phyloP scores from a whole-genome alignment of 495 filamentous ascomycete species.

The Lepidopterella palustris region DNA sequence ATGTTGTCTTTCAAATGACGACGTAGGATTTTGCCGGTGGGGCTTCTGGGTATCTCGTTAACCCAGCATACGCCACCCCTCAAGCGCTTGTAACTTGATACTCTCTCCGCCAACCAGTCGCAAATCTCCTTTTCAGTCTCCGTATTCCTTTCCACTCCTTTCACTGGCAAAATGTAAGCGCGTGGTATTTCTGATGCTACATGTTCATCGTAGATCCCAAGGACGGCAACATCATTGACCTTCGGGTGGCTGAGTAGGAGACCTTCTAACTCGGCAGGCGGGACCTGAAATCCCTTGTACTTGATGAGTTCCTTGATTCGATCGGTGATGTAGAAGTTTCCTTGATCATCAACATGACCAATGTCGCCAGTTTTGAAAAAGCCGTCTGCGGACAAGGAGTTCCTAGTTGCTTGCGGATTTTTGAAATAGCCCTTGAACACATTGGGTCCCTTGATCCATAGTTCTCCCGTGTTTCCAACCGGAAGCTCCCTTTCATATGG shows the following conservation, averaged over 20 bases:
- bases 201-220: slow-evolving; percentile 7
- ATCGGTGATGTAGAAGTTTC: slow-evolving; percentile 69
- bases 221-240: slow-evolving; percentile 16
- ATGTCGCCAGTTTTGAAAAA: slow-evolving; percentile 65
- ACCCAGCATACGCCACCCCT: slow-evolving; percentile 37
- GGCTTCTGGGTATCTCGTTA: slow-evolving; percentile 33
- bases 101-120: slow-evolving; percentile 2
- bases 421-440: slow-evolving; percentile 15
- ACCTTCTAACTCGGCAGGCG: slow-evolving; percentile 21
- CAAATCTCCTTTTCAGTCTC: slow-evolving; percentile 16
- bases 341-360: slow-evolving; percentile 53
- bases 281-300: slow-evolving; percentile 47
- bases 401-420: slow-evolving; percentile 9
- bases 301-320: slow-evolving; percentile 91
- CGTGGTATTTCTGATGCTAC: slow-evolving; percentile 20
- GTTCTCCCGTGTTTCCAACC: slow-evolving; percentile 13
- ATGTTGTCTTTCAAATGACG: slow-evolving; percentile 38
- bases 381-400: slow-evolving; percentile 41
- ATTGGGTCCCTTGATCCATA: slow-evolving; percentile 23
- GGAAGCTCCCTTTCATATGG: slow-evolving; percentile 14
- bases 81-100: slow-evolving; percentile 37
- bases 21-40: slow-evolving; percentile 37
- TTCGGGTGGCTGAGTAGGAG: slow-evolving; percentile 14
- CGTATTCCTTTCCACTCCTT: slow-evolving; percentile 3
- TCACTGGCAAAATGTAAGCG: slow-evolving; percentile 13